A percentile compares a stretch with the other conserved stretches of the same genome.
These are phyloP conservation scores for Magnolia officinalis DNA, from an alignment of 164 flowering plant genomes.

Conservation along the genomic window DNA sequence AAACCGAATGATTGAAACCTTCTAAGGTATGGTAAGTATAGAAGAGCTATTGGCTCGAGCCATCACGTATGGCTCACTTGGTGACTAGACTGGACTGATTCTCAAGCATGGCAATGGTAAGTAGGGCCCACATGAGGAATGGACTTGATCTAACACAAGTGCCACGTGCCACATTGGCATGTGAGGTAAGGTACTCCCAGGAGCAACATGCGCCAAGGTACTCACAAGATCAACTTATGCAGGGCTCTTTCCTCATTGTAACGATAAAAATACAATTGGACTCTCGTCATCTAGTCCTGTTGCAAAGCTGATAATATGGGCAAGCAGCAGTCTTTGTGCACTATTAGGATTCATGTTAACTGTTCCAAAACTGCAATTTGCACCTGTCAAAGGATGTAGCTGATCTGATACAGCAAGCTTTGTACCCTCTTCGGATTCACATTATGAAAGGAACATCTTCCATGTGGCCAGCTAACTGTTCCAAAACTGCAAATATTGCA, in stretches of 20 bases:
- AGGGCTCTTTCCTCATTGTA: neutral
- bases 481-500: conserved; percentile 37
- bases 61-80: neutral
- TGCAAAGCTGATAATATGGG: neutral
- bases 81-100: neutral
- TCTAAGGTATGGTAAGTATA: neutral
- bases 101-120: neutral
- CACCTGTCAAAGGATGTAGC: conserved; percentile 38
- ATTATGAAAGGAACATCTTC: conserved; percentile 27
- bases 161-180: neutral
- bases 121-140: neutral
- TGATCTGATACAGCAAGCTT: conserved; percentile 26
- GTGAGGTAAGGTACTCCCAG: neutral
- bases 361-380: conserved; percentile 12
- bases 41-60: neutral
- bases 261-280: neutral
- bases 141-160: neutral
- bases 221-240: neutral
- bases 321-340: neutral
- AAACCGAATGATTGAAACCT: neutral
- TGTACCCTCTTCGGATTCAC: neutral
- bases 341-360: conserved; percentile 9
- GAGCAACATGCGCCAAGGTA: neutral
- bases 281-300: neutral
- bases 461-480: conserved; percentile 38